phyloP scores from a whole-genome alignment of 2,329 filamentous ascomycete genomes.

The Aspergillus felis region DNA sequence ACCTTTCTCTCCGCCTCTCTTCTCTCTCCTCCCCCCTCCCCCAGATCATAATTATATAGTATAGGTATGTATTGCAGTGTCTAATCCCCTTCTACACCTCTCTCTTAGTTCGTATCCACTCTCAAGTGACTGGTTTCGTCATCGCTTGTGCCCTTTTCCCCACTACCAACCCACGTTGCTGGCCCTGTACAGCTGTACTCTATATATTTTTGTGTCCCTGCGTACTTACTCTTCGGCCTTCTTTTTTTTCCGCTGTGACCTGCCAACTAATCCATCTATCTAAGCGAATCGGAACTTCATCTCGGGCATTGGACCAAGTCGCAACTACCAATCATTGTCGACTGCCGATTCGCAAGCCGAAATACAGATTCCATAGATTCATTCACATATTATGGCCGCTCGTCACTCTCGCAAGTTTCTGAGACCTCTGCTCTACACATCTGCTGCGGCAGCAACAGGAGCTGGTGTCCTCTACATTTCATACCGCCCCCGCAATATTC shows the following conservation, averaged over 20 bases:
- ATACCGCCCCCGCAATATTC: conserved; percentile 62
- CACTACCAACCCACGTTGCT: neutral
- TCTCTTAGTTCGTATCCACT: neutral
- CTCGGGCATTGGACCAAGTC: too few relatives aligned
- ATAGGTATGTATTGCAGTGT: neutral
- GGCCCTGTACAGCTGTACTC: neutral
- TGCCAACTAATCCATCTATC: neutral
- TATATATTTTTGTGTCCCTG: neutral
- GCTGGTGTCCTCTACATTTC: conserved; percentile 58
- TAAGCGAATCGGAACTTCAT: neutral
- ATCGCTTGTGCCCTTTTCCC: neutral
- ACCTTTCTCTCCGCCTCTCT: neutral
- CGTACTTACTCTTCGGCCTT: neutral
- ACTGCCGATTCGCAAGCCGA: neutral
- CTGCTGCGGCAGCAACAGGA: conserved; percentile 51
- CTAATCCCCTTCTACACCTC: neutral
- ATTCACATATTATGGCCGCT: conserved; percentile 31
- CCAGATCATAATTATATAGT: neutral
- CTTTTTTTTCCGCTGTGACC: neutral
- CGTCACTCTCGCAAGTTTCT: conserved; percentile 48
- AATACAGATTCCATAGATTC: neutral
- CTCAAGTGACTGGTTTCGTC: neutral
- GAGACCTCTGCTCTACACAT: conserved; percentile 57
- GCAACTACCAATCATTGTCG: neutral
- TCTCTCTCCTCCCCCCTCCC: conserved; percentile 1